Conservation (phyloP, 2,329 filamentous ascomycete species). For the Colletotrichum tropicale region DNA sequence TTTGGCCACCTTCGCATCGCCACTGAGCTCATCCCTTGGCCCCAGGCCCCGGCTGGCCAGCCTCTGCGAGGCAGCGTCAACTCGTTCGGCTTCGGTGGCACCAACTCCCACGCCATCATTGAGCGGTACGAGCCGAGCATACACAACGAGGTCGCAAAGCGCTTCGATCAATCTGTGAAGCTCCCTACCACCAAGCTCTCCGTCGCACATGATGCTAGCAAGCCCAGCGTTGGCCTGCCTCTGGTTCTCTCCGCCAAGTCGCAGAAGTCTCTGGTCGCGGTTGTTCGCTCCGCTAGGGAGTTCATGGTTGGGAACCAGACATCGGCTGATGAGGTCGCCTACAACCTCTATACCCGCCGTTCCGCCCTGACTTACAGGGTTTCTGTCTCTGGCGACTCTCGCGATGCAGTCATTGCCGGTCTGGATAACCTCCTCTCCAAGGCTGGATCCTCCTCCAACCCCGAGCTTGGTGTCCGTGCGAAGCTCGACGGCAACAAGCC, state of each 20-base stretch:
- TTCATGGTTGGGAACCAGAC: neutral
- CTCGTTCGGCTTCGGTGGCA: constrained; percentile 25
- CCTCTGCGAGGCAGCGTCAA: constrained; percentile 27
- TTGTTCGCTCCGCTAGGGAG: neutral
- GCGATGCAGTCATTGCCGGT: neutral
- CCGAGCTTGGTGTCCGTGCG: constrained; percentile 12
- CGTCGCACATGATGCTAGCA: neutral
- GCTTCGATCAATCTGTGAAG: neutral
- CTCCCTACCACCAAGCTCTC: neutral
- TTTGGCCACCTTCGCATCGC: constrained; percentile 29
- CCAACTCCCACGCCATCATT: constrained; percentile 25
- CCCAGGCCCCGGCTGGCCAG: constrained; percentile 19
- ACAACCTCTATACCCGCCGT: constrained; percentile 5
- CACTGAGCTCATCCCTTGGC: constrained; percentile 27
- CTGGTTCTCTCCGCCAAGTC: constrained; percentile 17
- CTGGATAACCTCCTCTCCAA: constrained; percentile 10
- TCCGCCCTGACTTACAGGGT: constrained; percentile 14
- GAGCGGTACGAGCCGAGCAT: constrained; percentile 18
- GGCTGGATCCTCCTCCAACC: neutral
- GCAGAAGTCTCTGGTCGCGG: constrained; percentile 13
- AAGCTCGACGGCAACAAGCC: constrained; percentile 9
- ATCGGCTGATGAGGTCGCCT: constrained; percentile 6
- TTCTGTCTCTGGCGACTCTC: neutral
- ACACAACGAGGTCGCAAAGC: constrained; percentile 8
- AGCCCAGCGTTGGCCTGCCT: neutral